phyloP scores from a whole-genome alignment of 495 filamentous ascomycete genomes.

The Neurospora terricola region DNA sequence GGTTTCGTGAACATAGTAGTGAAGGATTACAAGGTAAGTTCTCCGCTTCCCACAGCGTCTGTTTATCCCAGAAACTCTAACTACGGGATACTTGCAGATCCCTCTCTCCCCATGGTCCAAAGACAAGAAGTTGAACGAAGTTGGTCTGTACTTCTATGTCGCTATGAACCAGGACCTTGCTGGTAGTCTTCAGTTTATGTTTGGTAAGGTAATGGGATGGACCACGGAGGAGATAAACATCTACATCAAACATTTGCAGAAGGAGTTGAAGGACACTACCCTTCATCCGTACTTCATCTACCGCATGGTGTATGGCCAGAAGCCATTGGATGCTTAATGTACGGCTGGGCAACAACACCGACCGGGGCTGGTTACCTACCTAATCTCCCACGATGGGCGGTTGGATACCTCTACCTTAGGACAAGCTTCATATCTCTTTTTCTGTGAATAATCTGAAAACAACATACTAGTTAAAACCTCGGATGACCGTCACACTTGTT shows the following conservation, averaged over 20 bases:
- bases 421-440: not conserved
- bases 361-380: not conserved
- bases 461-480: too few relatives aligned
- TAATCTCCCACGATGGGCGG: not conserved
- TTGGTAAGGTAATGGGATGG: slow-evolving; percentile 21
- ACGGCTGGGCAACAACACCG: not conserved
- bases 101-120: slow-evolving; percentile 3
- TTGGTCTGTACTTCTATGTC: slow-evolving; percentile 25
- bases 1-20: slow-evolving; percentile 44
- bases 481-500: too few relatives aligned
- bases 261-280: not conserved
- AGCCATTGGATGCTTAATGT: slow-evolving; percentile 9
- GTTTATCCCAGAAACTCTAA: not conserved
- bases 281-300: slow-evolving; percentile 7
- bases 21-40: slow-evolving; percentile 4
- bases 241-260: too few relatives aligned
- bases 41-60: not conserved
- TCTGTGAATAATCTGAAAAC: not conserved
- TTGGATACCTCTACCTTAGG: not conserved
- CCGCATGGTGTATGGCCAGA: slow-evolving; percentile 21
- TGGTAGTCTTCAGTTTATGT: slow-evolving; percentile 12
- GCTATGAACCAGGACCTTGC: slow-evolving; percentile 20
- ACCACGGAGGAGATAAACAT: slow-evolving; percentile 2
- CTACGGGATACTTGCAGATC: not conserved
- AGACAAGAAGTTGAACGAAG: slow-evolving; percentile 37